Percentiles rank a stretch among this genome's conserved stretches.
phyloP scores from a whole-genome alignment of 768 basidiomycete species.

The Termitomyces sp. region DNA sequence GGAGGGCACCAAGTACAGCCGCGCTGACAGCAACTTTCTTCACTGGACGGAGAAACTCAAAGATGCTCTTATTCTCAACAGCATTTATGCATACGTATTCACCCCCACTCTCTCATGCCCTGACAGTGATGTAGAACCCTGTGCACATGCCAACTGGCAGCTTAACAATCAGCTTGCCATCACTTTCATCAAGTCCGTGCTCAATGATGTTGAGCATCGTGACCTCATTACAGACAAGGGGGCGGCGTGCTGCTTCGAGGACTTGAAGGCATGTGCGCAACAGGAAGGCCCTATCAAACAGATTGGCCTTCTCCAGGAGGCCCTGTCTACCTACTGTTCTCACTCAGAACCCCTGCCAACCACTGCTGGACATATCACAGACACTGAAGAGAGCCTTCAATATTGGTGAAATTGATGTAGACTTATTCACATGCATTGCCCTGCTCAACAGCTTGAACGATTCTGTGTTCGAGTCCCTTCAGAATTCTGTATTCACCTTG shows the following conservation, averaged over 20 bases:
- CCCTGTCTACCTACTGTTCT: no score
- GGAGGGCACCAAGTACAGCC: background rate
- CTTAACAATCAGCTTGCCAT: background rate
- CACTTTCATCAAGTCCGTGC: background rate
- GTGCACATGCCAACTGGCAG: background rate
- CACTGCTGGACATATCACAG: background rate
- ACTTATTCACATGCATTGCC: background rate
- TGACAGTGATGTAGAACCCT: background rate
- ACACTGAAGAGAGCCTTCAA: background rate
- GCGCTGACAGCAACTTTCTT: background rate
- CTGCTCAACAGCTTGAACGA: slow-evolving; percentile 2
- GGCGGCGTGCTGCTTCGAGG: no score
- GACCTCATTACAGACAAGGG: no score
- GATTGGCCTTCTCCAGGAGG: no score
- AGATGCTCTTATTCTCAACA: background rate
- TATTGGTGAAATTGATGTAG: background rate
- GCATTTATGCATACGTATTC: background rate
- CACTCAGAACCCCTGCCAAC: background rate
- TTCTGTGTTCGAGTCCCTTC: background rate
- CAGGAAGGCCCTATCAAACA: no score
- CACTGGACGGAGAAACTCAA: background rate
- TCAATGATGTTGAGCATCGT: no score
- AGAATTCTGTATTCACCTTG: background rate
- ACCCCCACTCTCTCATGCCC: background rate
- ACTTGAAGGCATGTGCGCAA: no score